These are phyloP conservation scores for Eucalyptus leucophloia DNA, from an alignment of 345 rosid species.

Conservation along the genomic window DNA sequence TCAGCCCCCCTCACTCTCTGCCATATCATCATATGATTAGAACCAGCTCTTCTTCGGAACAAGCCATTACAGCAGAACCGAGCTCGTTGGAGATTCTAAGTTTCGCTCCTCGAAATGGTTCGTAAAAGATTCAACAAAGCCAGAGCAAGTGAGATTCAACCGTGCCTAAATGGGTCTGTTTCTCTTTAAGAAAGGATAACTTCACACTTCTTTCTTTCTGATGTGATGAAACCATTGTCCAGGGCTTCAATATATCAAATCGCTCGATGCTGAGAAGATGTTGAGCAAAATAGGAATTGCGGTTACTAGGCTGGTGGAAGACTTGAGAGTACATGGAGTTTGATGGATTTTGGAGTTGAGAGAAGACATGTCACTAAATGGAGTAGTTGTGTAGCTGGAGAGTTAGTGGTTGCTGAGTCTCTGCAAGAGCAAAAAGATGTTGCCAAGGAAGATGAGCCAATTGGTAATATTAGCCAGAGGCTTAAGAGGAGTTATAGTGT, in stretches of 20 bases:
- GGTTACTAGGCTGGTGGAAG: not conserved
- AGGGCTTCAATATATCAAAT: not conserved
- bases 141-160: slow-evolving; percentile 26
- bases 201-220: not conserved
- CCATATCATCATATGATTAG: not conserved
- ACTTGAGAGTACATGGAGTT: not conserved
- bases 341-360: not conserved
- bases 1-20: not conserved
- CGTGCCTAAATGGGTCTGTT: not conserved
- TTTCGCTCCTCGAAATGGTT: slow-evolving; percentile 16
- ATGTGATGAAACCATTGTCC: not conserved
- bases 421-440: too few relatives aligned
- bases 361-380: not conserved
- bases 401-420: not conserved
- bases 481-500: not conserved
- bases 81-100: not conserved
- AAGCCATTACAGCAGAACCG: not conserved
- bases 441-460: not conserved
- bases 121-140: slow-evolving; percentile 43
- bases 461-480: not conserved
- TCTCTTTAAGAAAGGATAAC: not conserved
- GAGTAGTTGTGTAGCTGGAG: not conserved
- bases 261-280: slow-evolving; percentile 18
- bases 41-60: not conserved
- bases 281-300: slow-evolving; percentile 47